phyloP scores from a whole-genome alignment of 148 eudicot species.

The Persicaria maculosa region DNA sequence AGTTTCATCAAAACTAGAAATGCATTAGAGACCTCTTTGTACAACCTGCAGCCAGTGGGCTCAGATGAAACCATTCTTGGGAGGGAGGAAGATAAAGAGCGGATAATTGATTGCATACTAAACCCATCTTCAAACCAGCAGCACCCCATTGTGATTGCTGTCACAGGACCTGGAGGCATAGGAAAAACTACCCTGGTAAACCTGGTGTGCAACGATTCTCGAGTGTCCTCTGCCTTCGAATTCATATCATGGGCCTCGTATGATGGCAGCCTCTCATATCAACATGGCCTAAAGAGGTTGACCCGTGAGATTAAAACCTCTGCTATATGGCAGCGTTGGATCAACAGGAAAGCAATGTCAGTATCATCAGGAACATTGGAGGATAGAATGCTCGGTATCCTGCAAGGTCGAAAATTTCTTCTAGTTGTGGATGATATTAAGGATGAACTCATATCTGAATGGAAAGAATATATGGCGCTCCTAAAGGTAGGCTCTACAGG shows the following conservation, averaged over 20 bases:
- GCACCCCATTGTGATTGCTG: background rate
- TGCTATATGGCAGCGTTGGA: background rate
- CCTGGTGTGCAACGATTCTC: background rate
- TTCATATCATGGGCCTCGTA: background rate
- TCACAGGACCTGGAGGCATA: background rate
- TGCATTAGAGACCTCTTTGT: background rate
- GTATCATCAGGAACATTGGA: background rate
- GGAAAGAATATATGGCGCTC: background rate
- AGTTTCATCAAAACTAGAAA: too few relatives aligned
- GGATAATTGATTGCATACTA: background rate
- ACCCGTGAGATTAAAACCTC: background rate
- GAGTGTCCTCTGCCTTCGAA: background rate
- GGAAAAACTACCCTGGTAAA: background rate
- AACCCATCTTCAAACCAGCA: background rate
- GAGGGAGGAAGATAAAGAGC: background rate
- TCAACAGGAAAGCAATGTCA: background rate
- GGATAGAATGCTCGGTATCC: background rate
- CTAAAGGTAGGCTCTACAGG: background rate
- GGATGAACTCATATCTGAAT: accelerated
- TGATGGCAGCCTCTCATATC: background rate
- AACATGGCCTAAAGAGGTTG: background rate
- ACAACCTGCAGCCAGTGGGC: background rate
- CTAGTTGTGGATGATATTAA: background rate
- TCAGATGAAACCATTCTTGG: background rate
- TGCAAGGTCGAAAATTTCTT: background rate